Percentiles rank a stretch among this genome's conserved stretches.
Conservation (phyloP, 2,329 filamentous ascomycete genomes). For the Xylaria hypoxylon region DNA sequence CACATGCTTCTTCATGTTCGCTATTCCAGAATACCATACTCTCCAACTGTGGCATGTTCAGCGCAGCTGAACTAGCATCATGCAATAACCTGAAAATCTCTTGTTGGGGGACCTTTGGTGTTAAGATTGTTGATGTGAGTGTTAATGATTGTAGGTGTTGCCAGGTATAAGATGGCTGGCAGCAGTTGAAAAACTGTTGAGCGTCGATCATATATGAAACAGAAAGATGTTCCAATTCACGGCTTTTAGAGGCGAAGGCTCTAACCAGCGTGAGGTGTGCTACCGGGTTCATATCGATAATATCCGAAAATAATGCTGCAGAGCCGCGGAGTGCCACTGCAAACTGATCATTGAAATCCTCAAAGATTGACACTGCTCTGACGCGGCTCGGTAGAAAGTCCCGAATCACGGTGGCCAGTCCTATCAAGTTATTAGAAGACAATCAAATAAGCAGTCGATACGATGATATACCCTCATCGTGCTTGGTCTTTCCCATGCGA, state of each 20-base stretch:
- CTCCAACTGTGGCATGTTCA: constrained; percentile 24
- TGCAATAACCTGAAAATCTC: constrained; percentile 23
- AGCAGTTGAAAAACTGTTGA: constrained; percentile 46
- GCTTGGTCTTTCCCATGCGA: too few relatives aligned
- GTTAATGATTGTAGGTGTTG: constrained; percentile 46
- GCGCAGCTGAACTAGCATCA: constrained; percentile 20
- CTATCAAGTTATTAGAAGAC: constrained; percentile 23
- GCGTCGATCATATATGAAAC: constrained; percentile 48
- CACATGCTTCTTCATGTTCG: constrained; percentile 22
- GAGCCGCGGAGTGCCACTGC: constrained; percentile 21
- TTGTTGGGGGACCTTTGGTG: constrained; percentile 5
- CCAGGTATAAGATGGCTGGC: constrained; percentile 44
- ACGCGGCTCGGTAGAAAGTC: constrained; percentile 43
- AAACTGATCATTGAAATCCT: constrained; percentile 46
- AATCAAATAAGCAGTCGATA: too few relatives aligned
- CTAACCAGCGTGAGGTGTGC: constrained; percentile 30
- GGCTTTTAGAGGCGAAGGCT: constrained; percentile 47
- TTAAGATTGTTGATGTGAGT: constrained; percentile 49
- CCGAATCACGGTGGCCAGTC: constrained; percentile 20
- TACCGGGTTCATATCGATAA: constrained; percentile 18
- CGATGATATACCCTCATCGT: too few relatives aligned
- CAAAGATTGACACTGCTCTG: constrained; percentile 46
- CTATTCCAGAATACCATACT: constrained; percentile 25
- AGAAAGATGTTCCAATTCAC: constrained; percentile 45
- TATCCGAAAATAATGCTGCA: too few relatives aligned